These are phyloP conservation scores for Aspergillus bombycis DNA, from an alignment of 2,329 filamentous ascomycete species.

Conservation along the genomic window DNA sequence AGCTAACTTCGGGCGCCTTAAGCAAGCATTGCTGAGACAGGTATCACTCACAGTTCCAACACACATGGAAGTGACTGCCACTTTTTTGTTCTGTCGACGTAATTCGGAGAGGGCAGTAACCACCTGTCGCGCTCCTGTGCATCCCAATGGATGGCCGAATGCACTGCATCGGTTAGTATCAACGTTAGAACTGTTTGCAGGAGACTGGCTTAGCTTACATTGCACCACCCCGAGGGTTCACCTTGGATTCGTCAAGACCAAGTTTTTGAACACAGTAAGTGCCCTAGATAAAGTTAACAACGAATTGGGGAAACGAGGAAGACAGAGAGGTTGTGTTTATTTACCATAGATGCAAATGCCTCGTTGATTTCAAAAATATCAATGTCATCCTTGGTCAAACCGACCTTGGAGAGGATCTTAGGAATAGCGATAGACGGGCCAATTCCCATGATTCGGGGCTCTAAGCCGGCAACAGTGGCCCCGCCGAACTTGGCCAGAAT, in stretches of 20 bases:
- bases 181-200: neutral
- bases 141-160: conserved; percentile 89
- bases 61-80: conserved; percentile 93
- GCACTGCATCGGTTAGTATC: conserved; percentile 50
- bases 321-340: neutral
- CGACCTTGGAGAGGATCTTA: conserved; percentile 79
- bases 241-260: conserved; percentile 75
- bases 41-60: conserved; percentile 71
- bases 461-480: conserved; percentile 79
- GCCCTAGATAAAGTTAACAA: conserved; percentile 61
- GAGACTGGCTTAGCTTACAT: conserved; percentile 53
- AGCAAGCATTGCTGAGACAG: neutral
- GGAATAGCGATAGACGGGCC: conserved; percentile 92
- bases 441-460: conserved; percentile 89
- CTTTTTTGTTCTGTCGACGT: conserved; percentile 73
- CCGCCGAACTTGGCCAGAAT: conserved; percentile 89
- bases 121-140: conserved; percentile 88
- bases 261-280: conserved; percentile 87
- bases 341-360: conserved; percentile 74
- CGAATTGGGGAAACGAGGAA: neutral
- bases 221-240: conserved; percentile 92
- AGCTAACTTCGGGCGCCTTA: neutral
- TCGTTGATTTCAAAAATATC: conserved; percentile 67
- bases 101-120: conserved; percentile 86
- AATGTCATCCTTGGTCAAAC: conserved; percentile 58